Percentiles rank a stretch among this genome's conserved stretches.
These are phyloP conservation scores for Scutellaria baicalensis DNA, from an alignment of 257 asterid genomes.

Conservation along the genomic window DNA sequence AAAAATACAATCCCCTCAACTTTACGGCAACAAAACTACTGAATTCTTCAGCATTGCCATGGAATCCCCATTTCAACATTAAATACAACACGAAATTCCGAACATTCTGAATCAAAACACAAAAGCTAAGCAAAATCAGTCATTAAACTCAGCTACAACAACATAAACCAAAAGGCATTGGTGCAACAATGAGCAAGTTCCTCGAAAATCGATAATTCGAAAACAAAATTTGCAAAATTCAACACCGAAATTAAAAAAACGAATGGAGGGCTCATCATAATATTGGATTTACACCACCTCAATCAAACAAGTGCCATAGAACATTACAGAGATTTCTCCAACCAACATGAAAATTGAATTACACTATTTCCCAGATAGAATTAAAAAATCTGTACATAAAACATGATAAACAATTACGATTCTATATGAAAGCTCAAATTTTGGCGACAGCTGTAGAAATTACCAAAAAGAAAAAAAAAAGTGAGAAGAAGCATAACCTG, in stretches of 20 bases:
- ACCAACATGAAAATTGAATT: neutral
- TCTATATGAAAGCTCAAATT: neutral
- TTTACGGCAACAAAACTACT: slow-evolving; percentile 3
- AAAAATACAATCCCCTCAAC: slow-evolving; percentile 15
- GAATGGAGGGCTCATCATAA: neutral
- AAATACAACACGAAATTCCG: slow-evolving; percentile 7
- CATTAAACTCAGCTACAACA: neutral
- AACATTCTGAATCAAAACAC: neutral
- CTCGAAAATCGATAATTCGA: neutral
- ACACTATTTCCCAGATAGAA: neutral
- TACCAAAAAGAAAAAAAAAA: neutral
- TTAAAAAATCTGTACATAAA: neutral
- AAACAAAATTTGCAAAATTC: neutral
- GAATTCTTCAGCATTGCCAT: slow-evolving; percentile 16
- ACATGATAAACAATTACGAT: neutral
- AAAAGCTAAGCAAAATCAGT: slow-evolving; percentile 11
- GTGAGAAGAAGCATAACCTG: slow-evolving; percentile 1
- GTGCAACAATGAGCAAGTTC: neutral
- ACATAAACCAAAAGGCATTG: neutral
- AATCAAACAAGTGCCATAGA: neutral
- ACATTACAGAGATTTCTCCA: neutral
- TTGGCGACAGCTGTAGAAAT: neutral
- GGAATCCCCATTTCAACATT: slow-evolving; percentile 18
- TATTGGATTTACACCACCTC: neutral
- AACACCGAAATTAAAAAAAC: neutral